A percentile compares a stretch with the other conserved stretches of the same genome.
Conservation (phyloP, 257 asterid genomes). For the Solanum ahanhuiri region DNA sequence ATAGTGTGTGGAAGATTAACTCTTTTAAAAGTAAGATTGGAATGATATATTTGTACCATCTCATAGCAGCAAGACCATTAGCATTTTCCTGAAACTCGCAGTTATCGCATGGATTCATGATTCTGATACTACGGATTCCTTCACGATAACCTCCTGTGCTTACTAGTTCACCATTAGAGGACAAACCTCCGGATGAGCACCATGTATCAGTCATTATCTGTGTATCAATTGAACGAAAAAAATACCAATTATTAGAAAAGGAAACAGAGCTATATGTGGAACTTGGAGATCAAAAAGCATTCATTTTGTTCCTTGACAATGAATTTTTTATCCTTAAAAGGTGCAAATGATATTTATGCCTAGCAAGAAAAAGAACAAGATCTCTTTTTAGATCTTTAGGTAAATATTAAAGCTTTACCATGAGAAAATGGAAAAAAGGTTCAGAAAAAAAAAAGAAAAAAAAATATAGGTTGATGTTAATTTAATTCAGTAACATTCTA, state of each 20-base stretch:
- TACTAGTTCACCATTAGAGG: conserved; percentile 41
- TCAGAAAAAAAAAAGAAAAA: background rate
- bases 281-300: background rate
- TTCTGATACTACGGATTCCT: conserved; percentile 43
- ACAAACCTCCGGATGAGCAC: conserved; percentile 88
- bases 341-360: background rate
- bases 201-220: conserved; percentile 65
- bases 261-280: background rate
- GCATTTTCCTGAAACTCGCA: conserved; percentile 43
- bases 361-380: background rate
- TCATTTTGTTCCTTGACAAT: background rate
- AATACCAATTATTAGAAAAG: background rate
- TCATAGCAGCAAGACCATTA: conserved; percentile 25
- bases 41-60: conserved; percentile 36
- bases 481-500: background rate
- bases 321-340: background rate
- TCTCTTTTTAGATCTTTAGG: background rate
- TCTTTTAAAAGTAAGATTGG: background rate
- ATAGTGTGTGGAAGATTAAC: background rate
- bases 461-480: background rate
- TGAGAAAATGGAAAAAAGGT: background rate
- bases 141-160: conserved; percentile 67
- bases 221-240: background rate
- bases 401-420: background rate
- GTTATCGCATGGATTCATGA: conserved; percentile 15